These are phyloP conservation scores for Dactylellina haptotyla DNA, from an alignment of 2,329 filamentous ascomycete species.

Conservation along the genomic window DNA sequence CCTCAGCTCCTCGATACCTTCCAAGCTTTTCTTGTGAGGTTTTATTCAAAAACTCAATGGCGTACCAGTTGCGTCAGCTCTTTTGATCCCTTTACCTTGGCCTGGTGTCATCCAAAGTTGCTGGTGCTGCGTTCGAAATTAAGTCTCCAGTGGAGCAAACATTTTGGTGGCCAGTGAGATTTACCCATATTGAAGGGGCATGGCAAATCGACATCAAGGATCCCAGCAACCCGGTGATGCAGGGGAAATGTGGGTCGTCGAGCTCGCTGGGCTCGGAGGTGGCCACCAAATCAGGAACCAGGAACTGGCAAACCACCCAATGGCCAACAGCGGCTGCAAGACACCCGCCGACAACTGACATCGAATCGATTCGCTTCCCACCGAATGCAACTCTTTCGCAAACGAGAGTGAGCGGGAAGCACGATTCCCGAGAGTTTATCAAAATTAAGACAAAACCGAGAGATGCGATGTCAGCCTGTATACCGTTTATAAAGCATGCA, in stretches of 20 bases:
- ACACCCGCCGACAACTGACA: slow-evolving; percentile 30
- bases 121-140: slow-evolving; percentile 43
- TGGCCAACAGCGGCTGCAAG: slow-evolving; percentile 37
- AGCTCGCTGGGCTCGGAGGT: slow-evolving; percentile 43
- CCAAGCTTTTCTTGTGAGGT: slow-evolving; percentile 23
- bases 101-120: slow-evolving; percentile 27
- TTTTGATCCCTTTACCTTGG: slow-evolving; percentile 13
- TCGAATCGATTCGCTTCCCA: slow-evolving; percentile 41
- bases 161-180: slow-evolving; percentile 46
- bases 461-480: slow-evolving; percentile 34
- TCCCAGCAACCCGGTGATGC: slow-evolving; percentile 43
- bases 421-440: slow-evolving; percentile 33
- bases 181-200: slow-evolving; percentile 52
- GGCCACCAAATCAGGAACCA: slow-evolving; percentile 53
- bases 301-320: slow-evolving; percentile 24
- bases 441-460: slow-evolving; percentile 1
- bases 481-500: no score
- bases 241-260: slow-evolving; percentile 50
- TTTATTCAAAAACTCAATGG: slow-evolving; percentile 29
- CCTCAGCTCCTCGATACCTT: slow-evolving; percentile 26
- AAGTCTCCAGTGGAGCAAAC: slow-evolving; percentile 36
- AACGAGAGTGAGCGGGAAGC: slow-evolving; percentile 32
- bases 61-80: slow-evolving; percentile 50
- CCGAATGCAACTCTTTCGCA: slow-evolving; percentile 26
- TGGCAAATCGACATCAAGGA: slow-evolving; percentile 39